phyloP scores from a whole-genome alignment of 202 grass and related monocot species.

The Zoysia matrella region DNA sequence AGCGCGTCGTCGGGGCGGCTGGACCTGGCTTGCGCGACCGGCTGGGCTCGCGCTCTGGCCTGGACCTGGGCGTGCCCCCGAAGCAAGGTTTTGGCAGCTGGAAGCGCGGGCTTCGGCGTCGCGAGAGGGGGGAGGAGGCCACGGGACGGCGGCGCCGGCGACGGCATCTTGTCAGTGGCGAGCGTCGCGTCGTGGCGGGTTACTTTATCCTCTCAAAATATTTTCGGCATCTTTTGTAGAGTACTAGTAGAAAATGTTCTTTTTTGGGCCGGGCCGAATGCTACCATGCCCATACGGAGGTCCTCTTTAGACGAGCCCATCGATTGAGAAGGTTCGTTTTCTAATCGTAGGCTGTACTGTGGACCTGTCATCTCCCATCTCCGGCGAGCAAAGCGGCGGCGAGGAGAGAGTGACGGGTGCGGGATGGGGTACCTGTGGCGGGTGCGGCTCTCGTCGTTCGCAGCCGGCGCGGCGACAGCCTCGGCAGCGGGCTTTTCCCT shows the following conservation, averaged over 20 bases:
- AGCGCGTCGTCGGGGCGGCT: slow-evolving; percentile 36
- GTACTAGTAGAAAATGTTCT: background rate
- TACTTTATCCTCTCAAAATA: slow-evolving; percentile 34
- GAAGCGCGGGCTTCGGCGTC: background rate
- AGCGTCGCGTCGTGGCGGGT: background rate
- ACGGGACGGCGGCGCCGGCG: slow-evolving; percentile 28
- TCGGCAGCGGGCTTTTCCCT: slow-evolving; percentile 66
- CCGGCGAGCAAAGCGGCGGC: slow-evolving; percentile 45
- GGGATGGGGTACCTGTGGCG: too few species aligned
- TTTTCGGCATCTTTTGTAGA: background rate
- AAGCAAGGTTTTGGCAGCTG: slow-evolving; percentile 3
- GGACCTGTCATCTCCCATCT: slow-evolving; percentile 19
- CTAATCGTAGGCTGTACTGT: background rate
- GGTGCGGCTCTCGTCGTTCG: slow-evolving; percentile 4
- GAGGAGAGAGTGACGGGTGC: too few species aligned
- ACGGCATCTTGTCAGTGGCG: slow-evolving; percentile 15
- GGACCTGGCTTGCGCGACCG: slow-evolving; percentile 27
- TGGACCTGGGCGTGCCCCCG: background rate
- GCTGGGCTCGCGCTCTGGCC: slow-evolving; percentile 1
- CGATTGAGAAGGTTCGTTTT: background rate
- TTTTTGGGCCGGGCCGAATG: background rate
- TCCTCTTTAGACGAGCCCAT: background rate
- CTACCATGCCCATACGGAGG: too few species aligned
- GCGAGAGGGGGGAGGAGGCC: slow-evolving; percentile 13
- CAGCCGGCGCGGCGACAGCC: slow-evolving; percentile 52